A percentile compares a stretch with the other conserved stretches of the same genome.
phyloP scores from a whole-genome alignment of 1,284 basidiomycete species.

The Ustilago loliicola region DNA sequence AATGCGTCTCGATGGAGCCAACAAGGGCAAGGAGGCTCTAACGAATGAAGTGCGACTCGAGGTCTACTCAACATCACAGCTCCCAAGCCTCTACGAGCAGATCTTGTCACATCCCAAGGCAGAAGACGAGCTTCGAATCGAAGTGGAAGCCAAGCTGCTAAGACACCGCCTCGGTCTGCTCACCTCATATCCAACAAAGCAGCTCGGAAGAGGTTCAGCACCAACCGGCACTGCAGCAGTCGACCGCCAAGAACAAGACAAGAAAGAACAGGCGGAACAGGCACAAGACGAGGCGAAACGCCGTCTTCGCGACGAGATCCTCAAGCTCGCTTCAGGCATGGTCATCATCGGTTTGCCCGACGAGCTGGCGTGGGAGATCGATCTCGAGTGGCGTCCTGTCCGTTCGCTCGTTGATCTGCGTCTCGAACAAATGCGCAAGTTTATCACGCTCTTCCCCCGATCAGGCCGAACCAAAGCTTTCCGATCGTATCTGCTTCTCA shows the following conservation, averaged over 20 bases:
- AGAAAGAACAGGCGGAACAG: constrained; percentile 30
- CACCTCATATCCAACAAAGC: constrained; percentile 45
- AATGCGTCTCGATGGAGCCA: constrained; percentile 60
- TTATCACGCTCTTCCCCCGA: constrained; percentile 79
- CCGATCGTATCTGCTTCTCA: constrained; percentile 49
- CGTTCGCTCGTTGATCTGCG: constrained; percentile 80
- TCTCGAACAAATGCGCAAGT: constrained; percentile 77
- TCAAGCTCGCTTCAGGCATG: constrained; percentile 79
- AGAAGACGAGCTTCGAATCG: constrained; percentile 58
- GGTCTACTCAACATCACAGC: constrained; percentile 42
- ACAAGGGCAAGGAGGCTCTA: constrained; percentile 54
- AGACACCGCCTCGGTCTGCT: constrained; percentile 52
- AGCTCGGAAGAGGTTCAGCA: constrained; percentile 20
- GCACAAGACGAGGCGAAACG: constrained; percentile 72
- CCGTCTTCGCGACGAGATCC: constrained; percentile 76
- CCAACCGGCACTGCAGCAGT: constrained; percentile 47
- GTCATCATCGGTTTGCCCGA: constrained; percentile 82
- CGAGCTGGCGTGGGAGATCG: constrained; percentile 82
- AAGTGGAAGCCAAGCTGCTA: constrained; percentile 60
- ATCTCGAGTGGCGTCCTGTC: constrained; percentile 82
- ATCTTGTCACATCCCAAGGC: constrained; percentile 59
- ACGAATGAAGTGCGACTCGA: constrained; percentile 54
- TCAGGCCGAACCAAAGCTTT: constrained; percentile 55
- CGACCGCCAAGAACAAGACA: constrained; percentile 30
- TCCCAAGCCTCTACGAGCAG: constrained; percentile 64